Evolutionary conservation across 2,329 filamentous ascomycete species (phyloP), one percentile per base, ranked within the genome.

Genomic region (Cercospora berteroae): DNA sequence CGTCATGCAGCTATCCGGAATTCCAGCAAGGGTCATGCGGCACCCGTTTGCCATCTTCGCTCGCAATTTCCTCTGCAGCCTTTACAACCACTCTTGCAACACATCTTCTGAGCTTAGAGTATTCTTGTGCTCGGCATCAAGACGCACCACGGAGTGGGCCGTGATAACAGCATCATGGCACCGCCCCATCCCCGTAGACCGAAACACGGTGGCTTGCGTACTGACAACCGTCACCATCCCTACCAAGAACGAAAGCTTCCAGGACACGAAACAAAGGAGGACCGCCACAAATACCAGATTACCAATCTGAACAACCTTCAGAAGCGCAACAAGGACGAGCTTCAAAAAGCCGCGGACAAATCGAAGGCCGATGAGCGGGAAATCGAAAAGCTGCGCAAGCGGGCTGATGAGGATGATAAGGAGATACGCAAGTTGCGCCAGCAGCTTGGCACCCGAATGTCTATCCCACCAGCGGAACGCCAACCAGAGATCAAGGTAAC

Each of bases 341-440:
- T 58, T 13, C 31, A 58, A 33, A 64, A 57, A 27, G 42, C 44
- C 29, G 42, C 55, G 6, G 27, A 50, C 48, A 61, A 62, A 57
- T 57, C 58, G 12, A 33, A 48, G n/a, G 62, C 48, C 7, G 36
- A 52, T 52, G 63, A 66, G 29, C 10, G 31, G 20, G 68, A 67
- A 27, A 67, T 69, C 36, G 50, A 31, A 18, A 62, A 48, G 23
- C 68, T 57, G 27, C 56, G 61, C n/a, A 31, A 64, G 9, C 68
- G 64, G 31, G 57, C 52, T 44, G 48, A 48, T 33, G 58, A 27
- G 16, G 27, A 36, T 48, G 65, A 60, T 33, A 10, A 42, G 36
- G 65, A 67, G 25, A 66, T 69, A 29, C 55, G 31, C 5, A 65
- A 31, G 9, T 63, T 57, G 27, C 60, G 61, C n/a, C 31, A 66